Evolutionary conservation across 257 asterid species (phyloP), one percentile per base, ranked within the genome.

Genomic region (Fraxinus pennsylvanica): DNA sequence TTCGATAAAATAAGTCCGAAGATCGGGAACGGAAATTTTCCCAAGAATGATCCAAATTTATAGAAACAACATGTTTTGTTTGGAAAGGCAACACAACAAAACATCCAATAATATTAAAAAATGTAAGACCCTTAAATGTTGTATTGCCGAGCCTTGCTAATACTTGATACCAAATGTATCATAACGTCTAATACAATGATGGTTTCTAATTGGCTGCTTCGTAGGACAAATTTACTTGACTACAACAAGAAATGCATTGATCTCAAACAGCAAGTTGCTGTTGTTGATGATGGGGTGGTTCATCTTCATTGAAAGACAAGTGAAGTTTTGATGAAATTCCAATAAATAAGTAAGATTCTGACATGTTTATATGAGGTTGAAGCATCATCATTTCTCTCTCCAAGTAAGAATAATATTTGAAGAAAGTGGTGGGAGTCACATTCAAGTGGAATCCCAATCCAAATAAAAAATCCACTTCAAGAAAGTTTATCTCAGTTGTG

Each of bases 401-500:
- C 19, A 94, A 91, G 54, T 90, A 91, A 19, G 91, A 78, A 76
- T 87, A 89, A 43, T 92, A 94, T 43, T 94, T 84, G 81, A 90
- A 90, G 70, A 91, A 94, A 39, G 92, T 88, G 73, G 88, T 76
- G 50, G 98, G 98, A 9, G 94, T 94, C 86, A 94, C 96, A 81
- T 94, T 94, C 81, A 94, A 82, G 63, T 90, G 93, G 84, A 94
- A 94, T 5, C 97, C 94, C 82, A 94, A 82, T 78, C 98, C 98
- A 74, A 94, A 94, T 32, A 94, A 83, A 76, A 94, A 94, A 85
- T 94, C 98, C 77, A 94, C 93, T 85, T 94, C 98, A 33, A 94
- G 97, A 87, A 92, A 89, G 81, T 94, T 94, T 93, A 94, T 94
- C 87, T 94, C 98, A 68, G 87, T 83, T 81, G 92, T 91, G 96